Conservation (phyloP, 176 grass and related monocot genomes). For the Paspalum vaginatum region DNA sequence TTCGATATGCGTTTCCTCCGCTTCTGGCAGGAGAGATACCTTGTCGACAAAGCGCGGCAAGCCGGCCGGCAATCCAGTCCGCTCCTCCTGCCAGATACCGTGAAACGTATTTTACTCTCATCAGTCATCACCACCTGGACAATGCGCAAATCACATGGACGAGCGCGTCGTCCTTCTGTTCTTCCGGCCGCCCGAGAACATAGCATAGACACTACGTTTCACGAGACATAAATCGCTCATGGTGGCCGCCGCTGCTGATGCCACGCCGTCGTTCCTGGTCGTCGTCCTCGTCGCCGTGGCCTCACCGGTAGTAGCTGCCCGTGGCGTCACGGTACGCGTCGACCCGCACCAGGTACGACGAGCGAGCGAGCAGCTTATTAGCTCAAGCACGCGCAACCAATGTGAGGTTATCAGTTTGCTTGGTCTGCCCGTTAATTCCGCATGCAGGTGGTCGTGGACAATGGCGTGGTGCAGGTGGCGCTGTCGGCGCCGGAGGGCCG, state of each 20-base stretch:
- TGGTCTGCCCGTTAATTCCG: too few species aligned
- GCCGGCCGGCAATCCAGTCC: not conserved
- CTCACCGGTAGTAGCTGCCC: not conserved
- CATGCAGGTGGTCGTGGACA: slow-evolving; percentile 67
- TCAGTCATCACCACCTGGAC: not conserved
- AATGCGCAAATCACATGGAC: not conserved
- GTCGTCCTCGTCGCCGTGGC: not conserved
- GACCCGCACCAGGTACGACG: not conserved
- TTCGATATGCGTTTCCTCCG: not conserved
- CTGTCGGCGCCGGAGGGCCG: slow-evolving; percentile 57
- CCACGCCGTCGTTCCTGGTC: not conserved
- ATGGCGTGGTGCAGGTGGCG: slow-evolving; percentile 63
- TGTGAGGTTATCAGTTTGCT: too few species aligned
- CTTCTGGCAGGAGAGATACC: not conserved
- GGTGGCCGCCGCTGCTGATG: not conserved
- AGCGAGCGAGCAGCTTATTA: not conserved
- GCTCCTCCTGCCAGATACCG: not conserved
- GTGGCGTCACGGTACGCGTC: not conserved
- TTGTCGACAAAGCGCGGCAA: not conserved
- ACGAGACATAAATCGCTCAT: not conserved
- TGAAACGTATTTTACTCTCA: not conserved
- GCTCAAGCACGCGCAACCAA: not conserved
- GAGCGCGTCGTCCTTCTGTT: not conserved
- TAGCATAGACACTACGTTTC: not conserved
- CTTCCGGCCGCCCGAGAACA: not conserved